Percentiles rank a stretch among this genome's conserved stretches.
Conservation (phyloP, 495 filamentous ascomycete species). For the Jackrogersella minutella region DNA sequence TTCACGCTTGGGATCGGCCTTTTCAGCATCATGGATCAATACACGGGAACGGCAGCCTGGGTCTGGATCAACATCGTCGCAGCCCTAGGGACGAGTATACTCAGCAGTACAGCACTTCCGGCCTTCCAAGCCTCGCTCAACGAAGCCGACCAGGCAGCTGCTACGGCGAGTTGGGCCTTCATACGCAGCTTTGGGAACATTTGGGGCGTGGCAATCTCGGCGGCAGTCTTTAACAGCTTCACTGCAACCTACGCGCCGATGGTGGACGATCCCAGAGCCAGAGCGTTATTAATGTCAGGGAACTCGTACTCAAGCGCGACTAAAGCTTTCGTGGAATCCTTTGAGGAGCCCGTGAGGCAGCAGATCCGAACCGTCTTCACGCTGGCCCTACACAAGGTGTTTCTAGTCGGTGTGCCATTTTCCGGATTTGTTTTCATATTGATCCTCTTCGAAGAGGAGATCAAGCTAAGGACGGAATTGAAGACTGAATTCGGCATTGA, state of each 20-base stretch:
- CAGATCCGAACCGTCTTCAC: conserved; percentile 42
- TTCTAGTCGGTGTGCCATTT: conserved; percentile 44
- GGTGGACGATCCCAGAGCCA: conserved; percentile 39
- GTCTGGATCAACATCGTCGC: conserved; percentile 40
- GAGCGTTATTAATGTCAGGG: conserved; percentile 28
- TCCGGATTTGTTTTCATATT: conserved; percentile 39
- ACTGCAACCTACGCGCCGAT: conserved; percentile 29
- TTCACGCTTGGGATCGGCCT: conserved; percentile 54
- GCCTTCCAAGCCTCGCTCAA: conserved; percentile 49
- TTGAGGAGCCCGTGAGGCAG: conserved; percentile 26
- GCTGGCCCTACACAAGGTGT: conserved; percentile 38
- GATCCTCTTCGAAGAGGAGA: conserved; percentile 40
- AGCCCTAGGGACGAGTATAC: conserved; percentile 46
- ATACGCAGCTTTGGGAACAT: conserved; percentile 57
- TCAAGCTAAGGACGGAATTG: conserved; percentile 40
- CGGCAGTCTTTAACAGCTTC: conserved; percentile 59
- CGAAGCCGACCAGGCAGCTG: conserved; percentile 50
- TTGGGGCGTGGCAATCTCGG: conserved; percentile 61
- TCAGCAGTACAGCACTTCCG: conserved; percentile 47
- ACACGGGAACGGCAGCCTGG: conserved; percentile 46
- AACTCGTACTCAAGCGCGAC: conserved; percentile 44
- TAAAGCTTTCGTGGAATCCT: conserved; percentile 38
- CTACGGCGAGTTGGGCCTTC: conserved; percentile 57
- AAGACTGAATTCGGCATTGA: conserved; percentile 46
- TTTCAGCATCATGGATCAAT: conserved; percentile 47